Base-by-base conservation (phyloP, 1,139 yeast species). In the Saccharomyces hybrid region DNA sequence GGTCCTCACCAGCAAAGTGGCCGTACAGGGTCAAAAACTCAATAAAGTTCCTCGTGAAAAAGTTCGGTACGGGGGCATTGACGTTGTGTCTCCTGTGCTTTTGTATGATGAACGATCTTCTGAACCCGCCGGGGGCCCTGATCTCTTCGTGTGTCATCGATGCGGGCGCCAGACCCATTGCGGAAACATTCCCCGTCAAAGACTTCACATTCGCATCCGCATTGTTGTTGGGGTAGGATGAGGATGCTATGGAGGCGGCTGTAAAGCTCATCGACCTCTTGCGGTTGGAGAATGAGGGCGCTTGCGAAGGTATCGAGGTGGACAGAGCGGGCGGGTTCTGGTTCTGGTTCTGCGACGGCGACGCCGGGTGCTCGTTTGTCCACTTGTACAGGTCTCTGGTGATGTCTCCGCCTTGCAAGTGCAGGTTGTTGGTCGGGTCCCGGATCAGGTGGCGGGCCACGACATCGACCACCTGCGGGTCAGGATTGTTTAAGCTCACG, bases 1-100 rank as follows among this genome's bases (percentile, higher is more conserved):
- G 77, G 64, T 91, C 95, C 71, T 91, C 97, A 61, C 99, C 98
- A 1, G 98, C 98, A 73, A 91, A 93, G 71, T 93, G 97, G 16
- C 97, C 97, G 69, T 93, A 93, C 32, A 93, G 75, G 42, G 93
- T 81, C 53, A 91, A 73, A 65, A 90, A 91, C 71, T 93, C 98
- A 58, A 90, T 83, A 66, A 93, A 90, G 67, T 91, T 91, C 41
- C 85, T 78, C 1, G 97, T 86, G 57, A 89, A 75, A 63, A 88
- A 86, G 50, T 84, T 82, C 23, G 93, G 91, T n/a, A 79, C 78
- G 30, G 67, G 61, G 1, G 62, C 58, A 3, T 62, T 61, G 4
- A 67, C 66, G 50, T 67, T 65, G 58, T 50, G 65, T 56, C 55
- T 56, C 52, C 59, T 56, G 48, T 55, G 69, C 65, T 64, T 78